These are phyloP conservation scores for Thymus quinquecostatus DNA, from an alignment of 257 asterid species.

Conservation along the genomic window DNA sequence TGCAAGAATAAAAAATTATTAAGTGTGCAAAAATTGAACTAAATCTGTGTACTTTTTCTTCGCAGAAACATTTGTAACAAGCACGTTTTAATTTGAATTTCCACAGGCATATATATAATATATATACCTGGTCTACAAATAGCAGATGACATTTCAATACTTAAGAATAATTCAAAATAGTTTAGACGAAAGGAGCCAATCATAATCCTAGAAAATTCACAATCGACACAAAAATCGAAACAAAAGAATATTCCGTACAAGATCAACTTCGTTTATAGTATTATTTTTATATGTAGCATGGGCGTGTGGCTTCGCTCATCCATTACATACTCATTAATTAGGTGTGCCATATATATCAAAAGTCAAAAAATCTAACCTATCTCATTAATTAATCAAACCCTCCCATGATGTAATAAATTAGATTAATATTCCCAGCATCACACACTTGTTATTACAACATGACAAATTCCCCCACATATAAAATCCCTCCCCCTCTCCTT, in stretches of 20 bases:
- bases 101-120: background rate
- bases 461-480: conserved; percentile 55
- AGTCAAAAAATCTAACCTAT: conserved; percentile 45
- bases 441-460: conserved; percentile 13
- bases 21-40: background rate
- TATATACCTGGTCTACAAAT: too few species aligned
- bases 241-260: too few species aligned
- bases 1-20: background rate
- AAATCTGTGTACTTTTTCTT: background rate
- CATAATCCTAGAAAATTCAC: background rate
- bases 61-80: background rate
- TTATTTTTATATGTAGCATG: conserved; percentile 5
- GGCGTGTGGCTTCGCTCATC: conserved; percentile 39
- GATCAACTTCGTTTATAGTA: too few species aligned
- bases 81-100: background rate
- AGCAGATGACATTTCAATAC: background rate
- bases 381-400: background rate
- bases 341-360: background rate
- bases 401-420: conserved; percentile 23
- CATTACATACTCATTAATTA: conserved; percentile 27
- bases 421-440: conserved; percentile 19
- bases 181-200: background rate
- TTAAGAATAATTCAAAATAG: background rate
- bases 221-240: too few species aligned
- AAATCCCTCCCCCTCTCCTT: conserved; percentile 47